These are phyloP conservation scores for Metschnikowia chrysomelidarum DNA, from an alignment of 805 yeast genomes.

Conservation along the genomic window DNA sequence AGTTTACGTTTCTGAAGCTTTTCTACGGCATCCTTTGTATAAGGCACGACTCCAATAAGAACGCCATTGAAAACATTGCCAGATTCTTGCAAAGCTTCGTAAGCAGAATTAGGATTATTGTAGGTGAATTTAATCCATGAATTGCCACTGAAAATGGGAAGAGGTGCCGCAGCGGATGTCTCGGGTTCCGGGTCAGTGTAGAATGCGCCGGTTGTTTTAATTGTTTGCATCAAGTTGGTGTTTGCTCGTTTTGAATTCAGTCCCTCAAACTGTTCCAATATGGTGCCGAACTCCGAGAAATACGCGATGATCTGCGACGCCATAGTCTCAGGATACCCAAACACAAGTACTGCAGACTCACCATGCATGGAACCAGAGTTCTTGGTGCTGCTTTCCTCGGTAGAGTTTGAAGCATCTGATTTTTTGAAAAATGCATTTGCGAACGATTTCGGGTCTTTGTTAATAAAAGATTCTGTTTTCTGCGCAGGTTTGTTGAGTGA, in stretches of 20 bases:
- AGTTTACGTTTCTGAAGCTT: constrained; percentile 50
- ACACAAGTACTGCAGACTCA: constrained; percentile 74
- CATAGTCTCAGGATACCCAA: constrained; percentile 82
- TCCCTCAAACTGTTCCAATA: constrained; percentile 68
- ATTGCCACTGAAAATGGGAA: constrained; percentile 78
- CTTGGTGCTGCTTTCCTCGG: constrained; percentile 13
- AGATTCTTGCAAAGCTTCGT: constrained; percentile 82
- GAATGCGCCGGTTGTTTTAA: constrained; percentile 17
- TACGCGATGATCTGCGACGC: constrained; percentile 66
- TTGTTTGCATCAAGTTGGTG: constrained; percentile 8
- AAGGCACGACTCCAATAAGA: constrained; percentile 68
- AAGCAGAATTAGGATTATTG: constrained; percentile 69
- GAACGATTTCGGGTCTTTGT: constrained; percentile 46
- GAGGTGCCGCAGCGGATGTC: constrained; percentile 3
- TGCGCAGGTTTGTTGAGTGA: constrained; percentile 36
- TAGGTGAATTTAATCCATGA: constrained; percentile 92
- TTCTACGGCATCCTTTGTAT: constrained; percentile 58
- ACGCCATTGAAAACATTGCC: constrained; percentile 68
- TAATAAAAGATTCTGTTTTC: constrained; percentile 39
- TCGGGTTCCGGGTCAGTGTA: constrained; percentile 3
- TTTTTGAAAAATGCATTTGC: constrained; percentile 40
- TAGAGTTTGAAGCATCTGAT: constrained; percentile 3
- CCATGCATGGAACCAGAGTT: constrained; percentile 27
- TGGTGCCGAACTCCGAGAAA: constrained; percentile 75
- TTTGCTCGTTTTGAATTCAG: constrained; percentile 10